These are phyloP conservation scores for Sporisorium iseilematis-ciliati DNA, from an alignment of 1,284 basidiomycete species.

Conservation along the genomic window DNA sequence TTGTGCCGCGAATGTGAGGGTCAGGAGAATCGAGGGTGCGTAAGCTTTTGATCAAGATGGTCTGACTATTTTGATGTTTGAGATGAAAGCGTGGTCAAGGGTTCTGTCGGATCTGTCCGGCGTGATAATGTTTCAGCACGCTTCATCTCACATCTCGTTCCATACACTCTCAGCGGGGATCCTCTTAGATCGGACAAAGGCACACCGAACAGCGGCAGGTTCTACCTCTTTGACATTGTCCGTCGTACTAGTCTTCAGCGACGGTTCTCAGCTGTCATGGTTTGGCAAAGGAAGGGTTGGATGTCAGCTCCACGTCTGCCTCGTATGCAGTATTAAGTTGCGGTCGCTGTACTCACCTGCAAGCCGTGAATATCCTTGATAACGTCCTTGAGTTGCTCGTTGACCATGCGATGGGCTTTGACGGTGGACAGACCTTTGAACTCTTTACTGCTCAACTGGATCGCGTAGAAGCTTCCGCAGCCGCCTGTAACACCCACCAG, in stretches of 20 bases:
- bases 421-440: slow-evolving; percentile 89
- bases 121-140: too few species aligned
- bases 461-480: slow-evolving; percentile 95
- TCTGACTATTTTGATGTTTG: too few species aligned
- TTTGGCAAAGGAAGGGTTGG: neutral
- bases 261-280: slow-evolving; percentile 33
- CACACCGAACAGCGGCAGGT: too few species aligned
- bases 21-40: too few species aligned
- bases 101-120: too few species aligned
- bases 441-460: slow-evolving; percentile 82
- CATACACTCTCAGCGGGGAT: too few species aligned
- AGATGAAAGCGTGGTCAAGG: too few species aligned
- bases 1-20: neutral
- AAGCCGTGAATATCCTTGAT: slow-evolving; percentile 93
- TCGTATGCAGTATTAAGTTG: neutral
- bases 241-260: slow-evolving; percentile 28
- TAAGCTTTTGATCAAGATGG: too few species aligned
- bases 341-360: slow-evolving; percentile 76
- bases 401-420: slow-evolving; percentile 94
- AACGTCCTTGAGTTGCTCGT: slow-evolving; percentile 86
- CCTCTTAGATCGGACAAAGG: too few species aligned
- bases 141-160: too few species aligned
- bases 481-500: slow-evolving; percentile 74
- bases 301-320: slow-evolving; percentile 1
- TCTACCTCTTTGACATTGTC: neutral